Percentiles rank a stretch among this genome's conserved stretches.
phyloP scores from a whole-genome alignment of 371 early-diverging fungal genomes.

The Mucor lusitanicus region DNA sequence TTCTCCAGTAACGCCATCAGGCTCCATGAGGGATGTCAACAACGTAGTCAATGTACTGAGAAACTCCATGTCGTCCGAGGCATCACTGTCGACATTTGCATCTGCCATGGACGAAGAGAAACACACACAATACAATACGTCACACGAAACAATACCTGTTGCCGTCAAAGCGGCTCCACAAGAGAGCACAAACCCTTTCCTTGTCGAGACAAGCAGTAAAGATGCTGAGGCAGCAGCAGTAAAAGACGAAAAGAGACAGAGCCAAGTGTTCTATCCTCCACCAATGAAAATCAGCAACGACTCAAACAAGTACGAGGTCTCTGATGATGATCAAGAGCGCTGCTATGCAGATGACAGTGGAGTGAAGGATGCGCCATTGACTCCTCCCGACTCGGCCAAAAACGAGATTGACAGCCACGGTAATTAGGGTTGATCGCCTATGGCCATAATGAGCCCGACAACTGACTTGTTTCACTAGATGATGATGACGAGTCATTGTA shows the following conservation, averaged over 20 bases:
- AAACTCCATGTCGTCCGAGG: constrained; percentile 2
- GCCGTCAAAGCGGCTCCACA: not conserved
- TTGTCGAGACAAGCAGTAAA: not conserved
- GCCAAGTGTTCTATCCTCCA: not conserved
- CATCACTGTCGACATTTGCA: not conserved
- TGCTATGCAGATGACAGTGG: not conserved
- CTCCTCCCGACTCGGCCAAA: not conserved
- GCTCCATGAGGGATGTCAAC: constrained; percentile 4
- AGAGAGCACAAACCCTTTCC: not conserved
- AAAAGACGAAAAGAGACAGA: not conserved
- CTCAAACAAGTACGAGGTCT: not conserved
- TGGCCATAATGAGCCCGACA: not conserved
- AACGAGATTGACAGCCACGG: not conserved
- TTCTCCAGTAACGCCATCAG: constrained; percentile 11
- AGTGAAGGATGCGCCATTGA: not conserved
- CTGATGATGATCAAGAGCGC: not conserved
- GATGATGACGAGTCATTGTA: not conserved
- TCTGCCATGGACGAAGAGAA: not conserved
- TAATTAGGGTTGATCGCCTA: not conserved
- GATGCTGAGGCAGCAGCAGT: not conserved
- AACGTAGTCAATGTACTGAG: not conserved
- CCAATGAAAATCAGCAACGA: not conserved
- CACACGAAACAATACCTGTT: not conserved
- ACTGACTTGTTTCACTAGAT: not conserved
- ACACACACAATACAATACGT: not conserved